Evolutionary conservation across 306 rosid genomes (phyloP).

Genomic region (Medicago lupulina): DNA sequence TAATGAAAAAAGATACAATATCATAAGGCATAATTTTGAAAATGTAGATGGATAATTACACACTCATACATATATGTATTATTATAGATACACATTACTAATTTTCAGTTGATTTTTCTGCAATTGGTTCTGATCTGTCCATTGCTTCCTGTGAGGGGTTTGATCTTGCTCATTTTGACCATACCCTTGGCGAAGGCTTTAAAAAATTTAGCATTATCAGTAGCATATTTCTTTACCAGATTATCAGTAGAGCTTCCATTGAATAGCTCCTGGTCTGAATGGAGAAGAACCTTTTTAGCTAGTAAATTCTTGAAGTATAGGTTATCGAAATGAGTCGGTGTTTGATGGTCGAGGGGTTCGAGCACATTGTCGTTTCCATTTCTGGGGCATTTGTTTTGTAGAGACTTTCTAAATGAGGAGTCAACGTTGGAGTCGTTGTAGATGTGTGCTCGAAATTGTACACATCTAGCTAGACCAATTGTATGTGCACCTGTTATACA

Average conservation of each 20-base stretch:
- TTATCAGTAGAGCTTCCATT: slow-evolving; percentile 49
- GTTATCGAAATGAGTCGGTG: slow-evolving; percentile 61
- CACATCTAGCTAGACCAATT: slow-evolving; percentile 60
- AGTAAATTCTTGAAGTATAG: slow-evolving; percentile 53
- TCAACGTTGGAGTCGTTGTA: slow-evolving; percentile 62
- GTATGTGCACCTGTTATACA: slow-evolving; percentile 55
- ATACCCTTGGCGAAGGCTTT: slow-evolving; percentile 41
- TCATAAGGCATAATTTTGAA: neutral
- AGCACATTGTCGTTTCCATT: slow-evolving; percentile 49
- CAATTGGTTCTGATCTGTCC: slow-evolving; percentile 71
- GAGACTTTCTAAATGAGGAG: slow-evolving; percentile 49
- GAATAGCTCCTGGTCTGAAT: slow-evolving; percentile 65
- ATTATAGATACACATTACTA: neutral
- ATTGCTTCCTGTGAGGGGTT: slow-evolving; percentile 57
- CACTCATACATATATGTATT: neutral
- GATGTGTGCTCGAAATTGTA: slow-evolving; percentile 51
- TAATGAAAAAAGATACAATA: neutral
- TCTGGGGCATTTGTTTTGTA: slow-evolving; percentile 55
- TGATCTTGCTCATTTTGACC: slow-evolving; percentile 59
- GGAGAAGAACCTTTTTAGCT: slow-evolving; percentile 54
- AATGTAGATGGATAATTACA: neutral
- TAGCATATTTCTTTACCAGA: slow-evolving; percentile 54
- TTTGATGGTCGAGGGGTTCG: slow-evolving; percentile 54
- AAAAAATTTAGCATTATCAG: neutral
- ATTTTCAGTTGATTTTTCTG: slow-evolving; percentile 50